A percentile compares a stretch with the other conserved stretches of the same genome.
Conservation (phyloP, 768 basidiomycete species). For the Trametes meyenii region DNA sequence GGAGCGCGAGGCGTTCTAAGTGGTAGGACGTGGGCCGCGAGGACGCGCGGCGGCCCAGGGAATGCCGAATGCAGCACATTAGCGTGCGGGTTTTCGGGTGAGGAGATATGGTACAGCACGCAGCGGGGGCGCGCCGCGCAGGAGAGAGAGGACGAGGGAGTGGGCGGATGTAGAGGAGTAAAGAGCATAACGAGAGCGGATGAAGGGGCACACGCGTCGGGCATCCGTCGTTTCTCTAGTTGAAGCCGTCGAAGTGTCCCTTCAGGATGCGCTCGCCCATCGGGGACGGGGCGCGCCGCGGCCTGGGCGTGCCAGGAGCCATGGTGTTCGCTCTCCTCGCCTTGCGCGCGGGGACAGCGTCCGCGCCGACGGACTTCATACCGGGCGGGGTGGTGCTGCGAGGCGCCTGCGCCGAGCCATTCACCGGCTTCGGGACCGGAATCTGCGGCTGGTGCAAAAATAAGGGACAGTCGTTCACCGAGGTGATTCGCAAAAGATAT, state of each 20-base stretch:
- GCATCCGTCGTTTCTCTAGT: conserved; percentile 42
- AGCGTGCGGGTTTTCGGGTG: conserved; percentile 8
- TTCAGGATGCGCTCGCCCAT: conserved; percentile 92
- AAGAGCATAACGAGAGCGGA: neutral
- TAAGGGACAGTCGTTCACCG: conserved; percentile 35
- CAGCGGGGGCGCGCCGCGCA: neutral
- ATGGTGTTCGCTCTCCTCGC: conserved; percentile 62
- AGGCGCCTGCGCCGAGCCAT: conserved; percentile 3
- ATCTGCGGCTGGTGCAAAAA: conserved; percentile 18
- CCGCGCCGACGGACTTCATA: conserved; percentile 18
- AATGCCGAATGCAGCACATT: conserved; percentile 2
- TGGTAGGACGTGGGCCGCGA: neutral
- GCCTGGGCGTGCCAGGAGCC: conserved; percentile 52
- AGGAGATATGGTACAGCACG: conserved; percentile 11
- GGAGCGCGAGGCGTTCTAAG: neutral
- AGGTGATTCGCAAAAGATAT: conserved; percentile 1
- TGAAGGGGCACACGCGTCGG: too few relatives aligned
- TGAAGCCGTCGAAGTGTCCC: conserved; percentile 91
- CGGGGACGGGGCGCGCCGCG: conserved; percentile 67
- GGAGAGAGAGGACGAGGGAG: neutral
- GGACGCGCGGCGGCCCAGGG: neutral
- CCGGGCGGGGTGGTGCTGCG: conserved; percentile 27
- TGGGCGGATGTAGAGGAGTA: neutral
- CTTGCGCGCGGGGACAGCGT: conserved; percentile 31
- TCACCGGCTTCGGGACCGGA: conserved; percentile 15